Evolutionary conservation across 768 basidiomycete genomes (phyloP), one percentile per base, ranked within the genome.

Genomic region (Lepiota venenata): DNA sequence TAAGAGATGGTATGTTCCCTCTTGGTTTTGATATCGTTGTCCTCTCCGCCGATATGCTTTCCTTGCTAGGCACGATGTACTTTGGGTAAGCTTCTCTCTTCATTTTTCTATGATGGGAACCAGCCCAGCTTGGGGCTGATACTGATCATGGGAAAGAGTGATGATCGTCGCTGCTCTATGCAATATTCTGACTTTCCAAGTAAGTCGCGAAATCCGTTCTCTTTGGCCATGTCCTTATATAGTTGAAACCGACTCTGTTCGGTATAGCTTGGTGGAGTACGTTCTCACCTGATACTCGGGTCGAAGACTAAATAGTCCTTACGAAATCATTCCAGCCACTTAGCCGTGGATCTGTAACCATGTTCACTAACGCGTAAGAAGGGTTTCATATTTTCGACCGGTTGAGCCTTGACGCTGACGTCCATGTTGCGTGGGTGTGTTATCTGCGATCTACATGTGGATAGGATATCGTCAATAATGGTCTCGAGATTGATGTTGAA

Each of bases 161-260:
- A 73, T 77, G 58, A 62, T 69, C 9, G 61, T 66, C n/a, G 55
- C 66, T 15, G 74, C 71, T 41, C 48, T 73, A 20, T 64, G 57
- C 2, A 75, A 75, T 56, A 74, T 75, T 35, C 55, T 72, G 47
- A 71, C 69, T 1, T 71, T 72, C 55, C 42, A 71, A 46, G 75
- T 77, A 10, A 52, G 70, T 60, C 8, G 3, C 36, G 4, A 8
- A 29, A 32, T 18, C 32, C 45, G 4, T 15, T n/a, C 20, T 18
- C 25, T 25, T 25, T 25, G 25, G 25, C 25, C 5, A 25, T 25
- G 25, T 25, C n/a, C 1, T 32, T 18, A 20, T 8, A 4, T 44
- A 18, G n/a, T 20, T 49, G 2, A 9, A 32, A 21, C 38, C 50
- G 10, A 52, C 40, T 35, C 22, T 14, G 29, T 37, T 29, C 14